Evolutionary conservation across 148 eudicot genomes (phyloP).

Genomic region (Rheum nobile): DNA sequence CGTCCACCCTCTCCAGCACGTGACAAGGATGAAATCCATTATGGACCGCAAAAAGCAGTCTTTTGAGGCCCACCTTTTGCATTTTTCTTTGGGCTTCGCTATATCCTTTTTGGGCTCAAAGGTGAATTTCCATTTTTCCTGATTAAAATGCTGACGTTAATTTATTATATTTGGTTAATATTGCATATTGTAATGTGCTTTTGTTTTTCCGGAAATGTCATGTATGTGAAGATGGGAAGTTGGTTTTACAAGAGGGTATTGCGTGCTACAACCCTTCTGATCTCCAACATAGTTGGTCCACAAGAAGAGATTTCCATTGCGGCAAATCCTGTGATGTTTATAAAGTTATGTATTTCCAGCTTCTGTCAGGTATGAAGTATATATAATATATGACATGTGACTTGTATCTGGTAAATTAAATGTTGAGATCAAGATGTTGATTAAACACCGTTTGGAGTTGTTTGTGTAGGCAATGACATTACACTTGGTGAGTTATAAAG

Average conservation of each 20-base stretch:
- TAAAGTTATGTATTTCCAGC: slow-evolving; percentile 17
- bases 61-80: slow-evolving; percentile 17
- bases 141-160: too few species aligned
- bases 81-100: neutral
- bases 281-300: slow-evolving; percentile 35
- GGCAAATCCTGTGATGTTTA: slow-evolving; percentile 17
- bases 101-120: slow-evolving; percentile 15
- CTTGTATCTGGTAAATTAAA: neutral
- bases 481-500: slow-evolving; percentile 69
- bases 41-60: slow-evolving; percentile 29
- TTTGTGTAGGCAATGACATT: slow-evolving; percentile 46
- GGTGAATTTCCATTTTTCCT: slow-evolving; percentile 7
- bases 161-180: neutral
- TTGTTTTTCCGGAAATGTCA: neutral
- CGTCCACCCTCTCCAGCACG: slow-evolving; percentile 18
- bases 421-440: neutral
- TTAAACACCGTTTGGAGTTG: neutral
- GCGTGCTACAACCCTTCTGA: slow-evolving; percentile 13
- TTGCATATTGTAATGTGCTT: neutral
- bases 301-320: slow-evolving; percentile 14
- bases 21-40: slow-evolving; percentile 16
- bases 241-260: slow-evolving; percentile 17
- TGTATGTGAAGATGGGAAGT: slow-evolving; percentile 13
- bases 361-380: slow-evolving; percentile 20
- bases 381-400: neutral